Conservation (phyloP, 495 filamentous ascomycete species). For the Podospora bellae-mahoneyi region DNA sequence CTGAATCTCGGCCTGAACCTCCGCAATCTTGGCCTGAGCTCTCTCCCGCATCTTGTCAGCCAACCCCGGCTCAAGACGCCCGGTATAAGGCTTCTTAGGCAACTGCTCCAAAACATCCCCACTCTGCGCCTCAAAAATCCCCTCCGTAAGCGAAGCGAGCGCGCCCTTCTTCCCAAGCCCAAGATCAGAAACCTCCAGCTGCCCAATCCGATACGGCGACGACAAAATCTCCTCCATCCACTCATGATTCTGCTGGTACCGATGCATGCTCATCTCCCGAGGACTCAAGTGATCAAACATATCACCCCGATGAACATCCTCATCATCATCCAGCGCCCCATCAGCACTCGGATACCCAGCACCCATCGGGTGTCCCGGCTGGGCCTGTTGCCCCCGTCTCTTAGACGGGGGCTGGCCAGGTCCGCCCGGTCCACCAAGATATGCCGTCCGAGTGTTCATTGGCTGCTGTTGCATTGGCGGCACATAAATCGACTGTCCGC, state of each 20-base stretch:
- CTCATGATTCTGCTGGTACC: constrained; percentile 93
- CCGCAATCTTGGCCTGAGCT: constrained; percentile 59
- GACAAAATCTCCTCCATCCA: constrained; percentile 98
- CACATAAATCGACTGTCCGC: constrained; percentile 44
- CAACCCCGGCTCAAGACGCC: constrained; percentile 62
- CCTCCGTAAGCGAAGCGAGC: constrained; percentile 74
- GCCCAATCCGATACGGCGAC: constrained; percentile 74
- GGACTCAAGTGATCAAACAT: constrained; percentile 83
- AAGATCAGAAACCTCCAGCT: constrained; percentile 84
- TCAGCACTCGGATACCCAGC: constrained; percentile 39
- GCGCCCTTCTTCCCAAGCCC: constrained; percentile 84
- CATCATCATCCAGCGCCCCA: constrained; percentile 73
- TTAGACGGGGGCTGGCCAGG: constrained; percentile 42
- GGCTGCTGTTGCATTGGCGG: constrained; percentile 35
- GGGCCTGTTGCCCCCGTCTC: constrained; percentile 29
- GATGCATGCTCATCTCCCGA: constrained; percentile 75
- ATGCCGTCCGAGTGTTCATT: constrained; percentile 50
- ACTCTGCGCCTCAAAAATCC: constrained; percentile 58
- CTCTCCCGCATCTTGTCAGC: constrained; percentile 75
- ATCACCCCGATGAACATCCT: constrained; percentile 81
- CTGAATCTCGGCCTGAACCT: constrained; percentile 74
- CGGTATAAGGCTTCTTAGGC: constrained; percentile 50
- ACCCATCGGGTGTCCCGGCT: constrained; percentile 15
- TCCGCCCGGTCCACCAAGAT: constrained; percentile 33
- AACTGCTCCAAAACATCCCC: constrained; percentile 56